These are phyloP conservation scores for Pythium phragmitis DNA, from an alignment of 352 stramenopile species.

Conservation along the genomic window DNA sequence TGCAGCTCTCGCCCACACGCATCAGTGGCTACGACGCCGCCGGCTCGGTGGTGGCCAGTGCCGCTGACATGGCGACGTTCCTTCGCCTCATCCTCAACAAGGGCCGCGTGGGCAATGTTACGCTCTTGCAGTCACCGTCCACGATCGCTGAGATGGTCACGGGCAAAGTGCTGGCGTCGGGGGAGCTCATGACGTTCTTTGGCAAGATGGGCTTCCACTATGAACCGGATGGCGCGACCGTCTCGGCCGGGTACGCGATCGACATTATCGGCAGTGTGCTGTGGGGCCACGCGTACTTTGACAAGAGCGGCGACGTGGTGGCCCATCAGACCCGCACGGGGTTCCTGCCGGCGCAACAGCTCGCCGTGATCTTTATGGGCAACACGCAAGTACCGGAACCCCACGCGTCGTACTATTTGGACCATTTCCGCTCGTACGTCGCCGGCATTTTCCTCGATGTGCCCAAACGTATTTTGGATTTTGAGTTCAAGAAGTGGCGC, in stretches of 20 bases:
- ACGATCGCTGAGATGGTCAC: slow-evolving; percentile 60
- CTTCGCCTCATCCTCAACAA: slow-evolving; percentile 66
- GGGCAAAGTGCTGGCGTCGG: slow-evolving; percentile 40
- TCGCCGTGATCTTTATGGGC: slow-evolving; percentile 58
- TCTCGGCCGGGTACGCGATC: slow-evolving; percentile 64
- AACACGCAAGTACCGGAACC: slow-evolving; percentile 47
- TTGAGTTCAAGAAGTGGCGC: slow-evolving; percentile 38
- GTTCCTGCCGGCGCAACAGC: slow-evolving; percentile 40
- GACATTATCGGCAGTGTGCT: slow-evolving; percentile 53
- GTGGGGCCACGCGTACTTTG: slow-evolving; percentile 64
- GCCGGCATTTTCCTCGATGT: slow-evolving; percentile 68
- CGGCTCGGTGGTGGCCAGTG: slow-evolving; percentile 47
- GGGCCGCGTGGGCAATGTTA: slow-evolving; percentile 46
- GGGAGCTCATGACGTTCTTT: slow-evolving; percentile 39
- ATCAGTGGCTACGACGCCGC: slow-evolving; percentile 34
- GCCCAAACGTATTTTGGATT: slow-evolving; percentile 49
- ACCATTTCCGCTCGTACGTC: slow-evolving; percentile 67
- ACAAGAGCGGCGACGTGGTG: slow-evolving; percentile 64
- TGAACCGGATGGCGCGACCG: slow-evolving; percentile 42
- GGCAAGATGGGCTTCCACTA: slow-evolving; percentile 46
- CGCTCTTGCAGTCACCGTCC: slow-evolving; percentile 40
- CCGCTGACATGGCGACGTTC: slow-evolving; percentile 55
- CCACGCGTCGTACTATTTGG: slow-evolving; percentile 42
- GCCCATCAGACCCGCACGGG: slow-evolving; percentile 59
- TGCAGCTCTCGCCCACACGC: slow-evolving; percentile 31